Conservation (phyloP, 768 basidiomycete genomes). For the Podaxis sp. region DNA sequence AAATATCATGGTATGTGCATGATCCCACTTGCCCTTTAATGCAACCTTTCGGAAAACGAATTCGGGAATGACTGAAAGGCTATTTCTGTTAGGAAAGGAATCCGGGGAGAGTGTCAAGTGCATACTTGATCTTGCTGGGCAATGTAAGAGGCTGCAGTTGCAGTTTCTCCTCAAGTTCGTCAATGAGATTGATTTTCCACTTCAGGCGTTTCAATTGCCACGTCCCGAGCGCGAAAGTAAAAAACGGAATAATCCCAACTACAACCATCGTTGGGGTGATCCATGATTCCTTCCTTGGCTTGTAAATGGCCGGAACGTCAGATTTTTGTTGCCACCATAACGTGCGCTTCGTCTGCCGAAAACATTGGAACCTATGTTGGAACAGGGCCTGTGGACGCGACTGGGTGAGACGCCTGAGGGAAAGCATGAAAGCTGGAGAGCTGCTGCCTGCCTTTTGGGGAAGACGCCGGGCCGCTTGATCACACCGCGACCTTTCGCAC, state of each 20-base stretch:
- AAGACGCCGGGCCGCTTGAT: neutral
- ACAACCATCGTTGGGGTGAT: slow-evolving; percentile 71
- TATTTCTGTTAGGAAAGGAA: slow-evolving; percentile 20
- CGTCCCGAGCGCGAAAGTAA: slow-evolving; percentile 85
- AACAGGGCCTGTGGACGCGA: slow-evolving; percentile 3
- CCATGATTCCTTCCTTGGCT: slow-evolving; percentile 58
- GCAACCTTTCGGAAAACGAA: slow-evolving; percentile 87
- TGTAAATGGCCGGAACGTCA: slow-evolving; percentile 50
- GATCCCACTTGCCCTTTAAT: slow-evolving; percentile 77
- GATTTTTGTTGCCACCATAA: slow-evolving; percentile 21
- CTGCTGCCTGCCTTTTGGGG: slow-evolving; percentile 1
- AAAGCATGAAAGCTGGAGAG: slow-evolving; percentile 8
- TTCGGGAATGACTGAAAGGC: slow-evolving; percentile 77
- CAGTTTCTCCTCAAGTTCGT: slow-evolving; percentile 90
- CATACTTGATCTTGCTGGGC: slow-evolving; percentile 86
- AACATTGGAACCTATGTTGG: slow-evolving; percentile 3
- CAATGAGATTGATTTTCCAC: slow-evolving; percentile 94
- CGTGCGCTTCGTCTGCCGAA: slow-evolving; percentile 15
- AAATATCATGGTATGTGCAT: slow-evolving; percentile 74
- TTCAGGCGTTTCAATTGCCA: slow-evolving; percentile 94
- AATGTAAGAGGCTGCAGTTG: slow-evolving; percentile 74
- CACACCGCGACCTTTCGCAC: slow-evolving; percentile 5
- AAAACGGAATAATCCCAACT: slow-evolving; percentile 83
- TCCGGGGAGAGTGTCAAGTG: slow-evolving; percentile 16
- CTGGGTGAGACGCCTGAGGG: slow-evolving; percentile 1